phyloP scores from a whole-genome alignment of 1,139 yeast genomes.

The Lodderomyces beijingensis region DNA sequence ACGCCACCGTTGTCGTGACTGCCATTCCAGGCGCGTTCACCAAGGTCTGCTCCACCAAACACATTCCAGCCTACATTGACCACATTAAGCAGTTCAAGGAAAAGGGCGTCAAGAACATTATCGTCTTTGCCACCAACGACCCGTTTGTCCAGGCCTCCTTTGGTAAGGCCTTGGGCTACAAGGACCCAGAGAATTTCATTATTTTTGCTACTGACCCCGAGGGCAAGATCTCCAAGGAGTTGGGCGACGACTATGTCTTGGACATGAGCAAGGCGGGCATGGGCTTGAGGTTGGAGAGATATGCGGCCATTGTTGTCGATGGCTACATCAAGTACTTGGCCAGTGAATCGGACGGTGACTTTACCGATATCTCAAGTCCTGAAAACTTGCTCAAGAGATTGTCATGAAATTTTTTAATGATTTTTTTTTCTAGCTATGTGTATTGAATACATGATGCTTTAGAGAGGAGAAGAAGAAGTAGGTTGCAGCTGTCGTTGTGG shows the following conservation, averaged over 20 bases:
- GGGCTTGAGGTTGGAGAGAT: slow-evolving; percentile 67
- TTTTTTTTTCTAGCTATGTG: too few relatives aligned
- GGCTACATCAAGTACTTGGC: slow-evolving; percentile 65
- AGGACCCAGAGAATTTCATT: slow-evolving; percentile 43
- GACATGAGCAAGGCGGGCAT: slow-evolving; percentile 55
- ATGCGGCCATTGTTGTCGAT: slow-evolving; percentile 60
- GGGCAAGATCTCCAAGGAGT: slow-evolving; percentile 38
- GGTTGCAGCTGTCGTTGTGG: too few relatives aligned
- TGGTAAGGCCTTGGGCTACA: slow-evolving; percentile 66
- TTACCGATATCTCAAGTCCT: slow-evolving; percentile 56
- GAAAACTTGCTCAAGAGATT: slow-evolving; percentile 44
- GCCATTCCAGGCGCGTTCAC: slow-evolving; percentile 93
- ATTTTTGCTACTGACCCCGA: slow-evolving; percentile 77
- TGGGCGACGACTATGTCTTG: slow-evolving; percentile 51
- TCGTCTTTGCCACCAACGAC: slow-evolving; percentile 75
- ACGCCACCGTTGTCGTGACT: slow-evolving; percentile 62
- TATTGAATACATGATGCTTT: too few relatives aligned
- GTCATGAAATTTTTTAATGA: too few relatives aligned
- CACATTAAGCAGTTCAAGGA: slow-evolving; percentile 49
- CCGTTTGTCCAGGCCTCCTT: slow-evolving; percentile 80
- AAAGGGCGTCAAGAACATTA: slow-evolving; percentile 68
- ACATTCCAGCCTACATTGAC: slow-evolving; percentile 70
- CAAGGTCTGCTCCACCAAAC: slow-evolving; percentile 79
- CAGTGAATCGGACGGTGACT: slow-evolving; percentile 56
- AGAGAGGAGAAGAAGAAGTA: too few relatives aligned